phyloP scores from a whole-genome alignment of 2,329 filamentous ascomycete species.

The Fusarium multiceps region DNA sequence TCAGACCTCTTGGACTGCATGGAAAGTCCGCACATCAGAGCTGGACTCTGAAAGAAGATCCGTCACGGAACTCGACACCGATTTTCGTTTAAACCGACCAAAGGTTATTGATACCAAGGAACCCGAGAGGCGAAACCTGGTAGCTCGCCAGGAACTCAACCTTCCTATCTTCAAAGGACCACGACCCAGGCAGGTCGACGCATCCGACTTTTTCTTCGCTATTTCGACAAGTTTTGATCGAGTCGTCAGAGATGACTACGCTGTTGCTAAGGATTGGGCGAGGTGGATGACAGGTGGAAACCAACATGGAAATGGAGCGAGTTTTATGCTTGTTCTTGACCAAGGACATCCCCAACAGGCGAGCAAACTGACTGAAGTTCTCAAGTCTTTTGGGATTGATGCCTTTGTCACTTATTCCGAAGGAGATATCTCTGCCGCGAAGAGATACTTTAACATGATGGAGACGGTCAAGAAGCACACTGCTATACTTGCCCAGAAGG shows the following conservation, averaged over 20 bases:
- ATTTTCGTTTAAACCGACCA: slow-evolving; percentile 48
- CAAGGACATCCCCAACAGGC: slow-evolving; percentile 51
- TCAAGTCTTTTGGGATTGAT: slow-evolving; percentile 54
- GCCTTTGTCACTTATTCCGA: slow-evolving; percentile 51
- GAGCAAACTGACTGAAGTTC: slow-evolving; percentile 44
- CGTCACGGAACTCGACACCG: slow-evolving; percentile 46
- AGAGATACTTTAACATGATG: slow-evolving; percentile 54
- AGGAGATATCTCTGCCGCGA: slow-evolving; percentile 48
- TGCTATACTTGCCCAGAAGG: slow-evolving; percentile 50
- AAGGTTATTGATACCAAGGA: slow-evolving; percentile 45
- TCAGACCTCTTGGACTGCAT: slow-evolving; percentile 50
- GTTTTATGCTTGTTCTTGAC: slow-evolving; percentile 56
- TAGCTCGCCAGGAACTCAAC: slow-evolving; percentile 47
- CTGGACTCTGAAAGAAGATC: slow-evolving; percentile 45
- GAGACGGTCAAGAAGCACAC: slow-evolving; percentile 50
- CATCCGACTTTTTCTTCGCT: slow-evolving; percentile 56
- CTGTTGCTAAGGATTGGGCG: slow-evolving; percentile 57
- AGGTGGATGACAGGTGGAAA: slow-evolving; percentile 59
- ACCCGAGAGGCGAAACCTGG: slow-evolving; percentile 43
- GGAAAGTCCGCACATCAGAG: slow-evolving; percentile 48
- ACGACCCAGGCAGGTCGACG: slow-evolving; percentile 51
- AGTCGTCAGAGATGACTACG: slow-evolving; percentile 53
- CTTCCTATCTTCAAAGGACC: slow-evolving; percentile 50
- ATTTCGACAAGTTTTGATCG: slow-evolving; percentile 58
- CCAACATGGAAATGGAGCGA: slow-evolving; percentile 56